Base-by-base conservation (phyloP, 2,329 filamentous ascomycete genomes). In the Fusarium brevicatenulatum region DNA sequence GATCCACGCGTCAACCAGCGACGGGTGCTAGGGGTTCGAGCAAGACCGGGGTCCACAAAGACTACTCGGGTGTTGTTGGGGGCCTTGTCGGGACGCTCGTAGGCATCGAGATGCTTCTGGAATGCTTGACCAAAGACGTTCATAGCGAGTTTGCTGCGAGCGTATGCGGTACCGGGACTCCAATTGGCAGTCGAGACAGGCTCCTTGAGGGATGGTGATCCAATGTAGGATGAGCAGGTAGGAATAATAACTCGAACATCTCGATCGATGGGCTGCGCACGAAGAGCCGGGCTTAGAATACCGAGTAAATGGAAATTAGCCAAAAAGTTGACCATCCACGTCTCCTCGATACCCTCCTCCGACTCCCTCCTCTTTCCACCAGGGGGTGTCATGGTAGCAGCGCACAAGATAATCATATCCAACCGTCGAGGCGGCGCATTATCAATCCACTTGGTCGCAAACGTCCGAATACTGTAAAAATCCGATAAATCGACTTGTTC, bases 371-470 rank as follows among this genome's bases (percentile, higher is more conserved):
- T 85, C 72, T 85, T 83, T 9, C 88, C 86, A 3, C 91, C 93
- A 16, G 88, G 88, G 5, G 94, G 91, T 9, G 92, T 93, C 74
- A 95, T 85, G 1, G 92, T 92, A 49, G 93, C 93, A 15, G 92
- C 96, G 81, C 95, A 97, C 23, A 99, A 87, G 25, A 99, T 89
- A 52, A 99, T 85, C 91, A 95, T 95, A 81, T 99, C 96, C 11
- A 99, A 85, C 53, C 97, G 88, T 63, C 97, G 88, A 13, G 95
- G 94, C 6, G 96, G 95, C 28, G 93, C 90, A 81, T 98, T 98
- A 82, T 99, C 95, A 74, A 99, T 94, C 95, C 97, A 99, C 85
- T 94, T 95, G 0, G 96, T 99, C 18, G 96, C 96, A 81, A 99
- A 99, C 71, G 91, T 88, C 43, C 96, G 93, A 76, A 99, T 92